phyloP scores from a whole-genome alignment of 2,329 filamentous ascomycete species.

The Juglanconis sp. region DNA sequence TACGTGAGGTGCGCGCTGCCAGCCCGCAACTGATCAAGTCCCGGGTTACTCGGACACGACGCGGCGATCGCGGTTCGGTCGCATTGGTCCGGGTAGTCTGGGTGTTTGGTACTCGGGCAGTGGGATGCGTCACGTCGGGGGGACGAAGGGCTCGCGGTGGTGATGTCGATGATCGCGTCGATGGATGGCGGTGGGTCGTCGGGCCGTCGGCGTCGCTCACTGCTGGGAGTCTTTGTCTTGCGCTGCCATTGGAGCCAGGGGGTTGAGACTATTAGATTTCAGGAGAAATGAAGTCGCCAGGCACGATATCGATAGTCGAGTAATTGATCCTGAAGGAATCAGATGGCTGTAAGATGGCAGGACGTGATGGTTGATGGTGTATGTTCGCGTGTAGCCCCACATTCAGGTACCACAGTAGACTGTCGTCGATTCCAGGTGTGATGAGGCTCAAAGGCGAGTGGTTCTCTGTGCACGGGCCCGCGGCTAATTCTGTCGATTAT shows the following conservation, averaged over 20 bases:
- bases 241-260: slow-evolving; percentile 5
- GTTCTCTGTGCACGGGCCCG: not conserved
- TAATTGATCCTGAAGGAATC: not conserved
- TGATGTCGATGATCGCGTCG: slow-evolving; percentile 7
- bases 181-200: not conserved
- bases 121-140: slow-evolving; percentile 17
- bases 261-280: not conserved
- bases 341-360: slow-evolving; percentile 10
- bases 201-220: not conserved
- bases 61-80: slow-evolving; percentile 11
- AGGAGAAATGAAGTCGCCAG: not conserved
- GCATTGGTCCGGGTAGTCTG: slow-evolving; percentile 15
- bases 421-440: not conserved
- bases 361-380: not conserved
- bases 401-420: not conserved
- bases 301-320: not conserved
- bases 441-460: not conserved
- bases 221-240: slow-evolving; percentile 1
- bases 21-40: slow-evolving; percentile 25
- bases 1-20: slow-evolving; percentile 9
- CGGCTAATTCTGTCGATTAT: not conserved
- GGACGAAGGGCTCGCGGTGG: not conserved
- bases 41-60: slow-evolving; percentile 13
- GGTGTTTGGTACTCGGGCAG: slow-evolving; percentile 29
- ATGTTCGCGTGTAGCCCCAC: slow-evolving; percentile 1